A percentile compares a stretch with the other conserved stretches of the same genome.
phyloP scores from a whole-genome alignment of 2,329 filamentous ascomycete genomes.

The Decorospora gaudefroyi region DNA sequence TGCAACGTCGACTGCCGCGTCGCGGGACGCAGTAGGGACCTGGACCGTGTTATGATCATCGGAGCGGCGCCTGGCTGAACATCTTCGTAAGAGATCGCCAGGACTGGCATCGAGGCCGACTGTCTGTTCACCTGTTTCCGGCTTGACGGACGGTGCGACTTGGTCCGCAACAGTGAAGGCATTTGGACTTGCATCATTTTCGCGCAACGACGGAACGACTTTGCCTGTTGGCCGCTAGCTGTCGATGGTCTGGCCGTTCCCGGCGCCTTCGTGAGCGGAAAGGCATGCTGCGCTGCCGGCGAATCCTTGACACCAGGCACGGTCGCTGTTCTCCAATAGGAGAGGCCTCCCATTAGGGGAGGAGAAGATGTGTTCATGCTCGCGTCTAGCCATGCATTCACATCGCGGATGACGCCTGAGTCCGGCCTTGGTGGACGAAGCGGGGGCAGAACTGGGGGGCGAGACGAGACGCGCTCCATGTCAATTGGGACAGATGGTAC shows the following conservation, averaged over 20 bases:
- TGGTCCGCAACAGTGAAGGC: conserved; percentile 31
- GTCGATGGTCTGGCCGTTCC: conserved; percentile 18
- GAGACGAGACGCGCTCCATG: conserved; percentile 13
- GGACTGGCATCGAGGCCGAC: conserved; percentile 34
- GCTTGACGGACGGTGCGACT: conserved; percentile 16
- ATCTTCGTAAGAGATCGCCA: conserved; percentile 24
- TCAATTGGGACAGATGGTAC: conserved; percentile 13
- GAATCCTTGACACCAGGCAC: conserved; percentile 10
- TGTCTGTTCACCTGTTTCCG: conserved; percentile 26
- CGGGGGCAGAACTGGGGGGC: conserved; percentile 21
- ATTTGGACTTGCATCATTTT: conserved; percentile 40
- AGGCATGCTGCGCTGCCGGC: conserved; percentile 32
- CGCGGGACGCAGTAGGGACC: conserved; percentile 11
- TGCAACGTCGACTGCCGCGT: conserved; percentile 13
- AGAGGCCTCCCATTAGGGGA: conserved; percentile 41
- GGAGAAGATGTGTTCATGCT: conserved; percentile 33
- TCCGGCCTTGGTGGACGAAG: conserved; percentile 31
- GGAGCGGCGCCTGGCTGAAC: conserved; percentile 13
- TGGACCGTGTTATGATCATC: conserved; percentile 12
- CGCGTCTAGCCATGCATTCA: conserved; percentile 43
- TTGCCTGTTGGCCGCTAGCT: conserved; percentile 28
- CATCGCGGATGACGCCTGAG: conserved; percentile 32
- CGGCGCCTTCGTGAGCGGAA: conserved; percentile 28
- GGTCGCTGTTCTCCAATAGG: conserved; percentile 39
- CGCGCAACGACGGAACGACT: conserved; percentile 32